Conservation (phyloP, 2,329 filamentous ascomycete species). For the Pseudodiploospora longispora region DNA sequence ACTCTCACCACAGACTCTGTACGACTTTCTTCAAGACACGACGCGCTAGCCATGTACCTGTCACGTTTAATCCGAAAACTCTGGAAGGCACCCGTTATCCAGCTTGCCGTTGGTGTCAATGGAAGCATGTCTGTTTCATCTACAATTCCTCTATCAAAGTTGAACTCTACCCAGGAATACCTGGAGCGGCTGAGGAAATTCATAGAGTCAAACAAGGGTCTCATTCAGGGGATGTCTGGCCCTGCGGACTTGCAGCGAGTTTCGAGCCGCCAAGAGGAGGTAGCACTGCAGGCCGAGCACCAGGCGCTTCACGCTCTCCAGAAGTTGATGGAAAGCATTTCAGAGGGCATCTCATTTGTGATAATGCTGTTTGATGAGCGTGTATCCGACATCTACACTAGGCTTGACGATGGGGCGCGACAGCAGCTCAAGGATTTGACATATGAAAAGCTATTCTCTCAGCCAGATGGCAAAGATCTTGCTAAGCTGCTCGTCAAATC, state of each 20-base stretch:
- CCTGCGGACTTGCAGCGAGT: constrained; percentile 75
- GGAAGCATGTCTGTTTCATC: constrained; percentile 58
- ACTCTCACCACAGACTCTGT: constrained; percentile 72
- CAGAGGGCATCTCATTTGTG: constrained; percentile 94
- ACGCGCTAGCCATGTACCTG: constrained; percentile 81
- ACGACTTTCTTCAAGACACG: constrained; percentile 78
- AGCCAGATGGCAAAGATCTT: constrained; percentile 70
- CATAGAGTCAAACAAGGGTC: constrained; percentile 75
- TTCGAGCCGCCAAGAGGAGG: constrained; percentile 78
- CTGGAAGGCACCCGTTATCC: constrained; percentile 75
- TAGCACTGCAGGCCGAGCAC: constrained; percentile 88
- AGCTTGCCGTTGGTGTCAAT: constrained; percentile 39
- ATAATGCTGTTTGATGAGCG: constrained; percentile 91
- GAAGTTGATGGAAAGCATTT: constrained; percentile 79
- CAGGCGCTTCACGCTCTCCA: constrained; percentile 82
- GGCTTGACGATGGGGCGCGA: constrained; percentile 63
- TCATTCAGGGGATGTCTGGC: constrained; percentile 90
- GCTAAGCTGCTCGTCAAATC: constrained; percentile 94
- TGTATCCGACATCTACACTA: constrained; percentile 75
- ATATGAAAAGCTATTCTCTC: constrained; percentile 81
- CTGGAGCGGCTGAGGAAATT: constrained; percentile 74
- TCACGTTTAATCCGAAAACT: constrained; percentile 79
- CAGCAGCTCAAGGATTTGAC: constrained; percentile 68
- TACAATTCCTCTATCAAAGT: constrained; percentile 57
- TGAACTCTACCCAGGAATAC: constrained; percentile 71